Percentiles rank a stretch among this genome's conserved stretches.
Conservation (phyloP, 257 asterid genomes). For the Rubia yunnanensis region DNA sequence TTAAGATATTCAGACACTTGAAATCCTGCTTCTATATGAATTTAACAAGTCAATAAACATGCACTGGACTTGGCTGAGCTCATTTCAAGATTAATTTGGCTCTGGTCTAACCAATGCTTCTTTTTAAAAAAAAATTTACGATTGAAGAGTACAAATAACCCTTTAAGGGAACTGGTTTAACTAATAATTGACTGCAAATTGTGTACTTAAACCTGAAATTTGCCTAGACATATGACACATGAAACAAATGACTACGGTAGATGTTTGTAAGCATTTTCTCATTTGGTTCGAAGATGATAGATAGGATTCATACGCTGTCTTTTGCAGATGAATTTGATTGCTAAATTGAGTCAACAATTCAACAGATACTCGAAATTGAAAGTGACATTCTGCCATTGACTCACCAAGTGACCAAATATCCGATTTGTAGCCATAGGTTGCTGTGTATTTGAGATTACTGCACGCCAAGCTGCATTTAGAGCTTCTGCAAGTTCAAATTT, state of each 20-base stretch:
- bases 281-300: background rate
- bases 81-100: background rate
- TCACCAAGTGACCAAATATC: slow-evolving; percentile 96
- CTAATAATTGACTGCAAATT: background rate
- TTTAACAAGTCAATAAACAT: background rate
- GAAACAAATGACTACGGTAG: background rate
- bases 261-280: background rate
- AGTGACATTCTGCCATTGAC: background rate
- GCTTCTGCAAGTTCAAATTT: slow-evolving; percentile 61
- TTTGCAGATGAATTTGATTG: slow-evolving; percentile 65
- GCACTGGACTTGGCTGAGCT: background rate
- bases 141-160: too few species aligned
- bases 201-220: background rate
- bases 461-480: slow-evolving; percentile 77
- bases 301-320: background rate
- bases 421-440: slow-evolving; percentile 97
- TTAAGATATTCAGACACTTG: background rate
- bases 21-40: background rate
- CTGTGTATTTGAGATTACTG: slow-evolving; percentile 95
- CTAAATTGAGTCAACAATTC: slow-evolving; percentile 28
- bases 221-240: background rate
- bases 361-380: slow-evolving; percentile 1
- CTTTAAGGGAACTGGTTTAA: too few species aligned
- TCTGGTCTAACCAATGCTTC: background rate
- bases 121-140: too few species aligned